A percentile compares a stretch with the other conserved stretches of the same genome.
These are phyloP conservation scores for Panus rudis DNA, from an alignment of 768 basidiomycete species.

Conservation along the genomic window DNA sequence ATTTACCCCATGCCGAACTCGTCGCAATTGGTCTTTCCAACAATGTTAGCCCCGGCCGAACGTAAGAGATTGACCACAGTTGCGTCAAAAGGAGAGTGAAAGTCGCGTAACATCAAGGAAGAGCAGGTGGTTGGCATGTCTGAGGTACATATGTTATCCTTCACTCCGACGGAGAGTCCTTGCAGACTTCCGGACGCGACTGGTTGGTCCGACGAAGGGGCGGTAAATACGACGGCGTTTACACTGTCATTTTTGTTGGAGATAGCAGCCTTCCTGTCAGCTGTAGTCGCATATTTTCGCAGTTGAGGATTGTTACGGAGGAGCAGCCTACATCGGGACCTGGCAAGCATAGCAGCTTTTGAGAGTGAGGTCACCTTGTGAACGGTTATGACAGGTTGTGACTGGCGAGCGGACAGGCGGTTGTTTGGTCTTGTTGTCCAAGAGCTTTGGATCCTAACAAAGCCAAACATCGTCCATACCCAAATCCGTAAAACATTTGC, in stretches of 20 bases:
- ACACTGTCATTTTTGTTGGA: slow-evolving; percentile 30
- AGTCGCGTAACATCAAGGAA: slow-evolving; percentile 69
- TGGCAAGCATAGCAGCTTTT: not conserved
- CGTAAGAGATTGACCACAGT: slow-evolving; percentile 68
- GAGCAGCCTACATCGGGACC: not conserved
- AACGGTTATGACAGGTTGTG: slow-evolving; percentile 1
- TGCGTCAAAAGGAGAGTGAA: slow-evolving; percentile 77
- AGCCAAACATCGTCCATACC: slow-evolving; percentile 14
- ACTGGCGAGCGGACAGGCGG: not conserved
- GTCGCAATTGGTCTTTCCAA: slow-evolving; percentile 93
- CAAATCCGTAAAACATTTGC: slow-evolving; percentile 8
- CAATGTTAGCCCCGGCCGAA: slow-evolving; percentile 56
- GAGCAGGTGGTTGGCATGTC: slow-evolving; percentile 69
- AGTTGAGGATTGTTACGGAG: not conserved
- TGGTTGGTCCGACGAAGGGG: slow-evolving; percentile 2
- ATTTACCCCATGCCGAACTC: slow-evolving; percentile 97
- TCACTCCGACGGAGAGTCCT: slow-evolving; percentile 59
- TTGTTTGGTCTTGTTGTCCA: slow-evolving; percentile 18
- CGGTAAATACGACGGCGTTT: slow-evolving; percentile 48
- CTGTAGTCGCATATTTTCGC: not conserved
- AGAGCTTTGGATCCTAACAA: slow-evolving; percentile 15
- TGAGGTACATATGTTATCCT: slow-evolving; percentile 80
- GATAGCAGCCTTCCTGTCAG: slow-evolving; percentile 2
- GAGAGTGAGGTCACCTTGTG: not conserved
- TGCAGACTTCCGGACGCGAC: slow-evolving; percentile 20